Evolutionary conservation across 2,329 filamentous ascomycete genomes (phyloP).

Genomic region (Cordyceps tenuipes): DNA sequence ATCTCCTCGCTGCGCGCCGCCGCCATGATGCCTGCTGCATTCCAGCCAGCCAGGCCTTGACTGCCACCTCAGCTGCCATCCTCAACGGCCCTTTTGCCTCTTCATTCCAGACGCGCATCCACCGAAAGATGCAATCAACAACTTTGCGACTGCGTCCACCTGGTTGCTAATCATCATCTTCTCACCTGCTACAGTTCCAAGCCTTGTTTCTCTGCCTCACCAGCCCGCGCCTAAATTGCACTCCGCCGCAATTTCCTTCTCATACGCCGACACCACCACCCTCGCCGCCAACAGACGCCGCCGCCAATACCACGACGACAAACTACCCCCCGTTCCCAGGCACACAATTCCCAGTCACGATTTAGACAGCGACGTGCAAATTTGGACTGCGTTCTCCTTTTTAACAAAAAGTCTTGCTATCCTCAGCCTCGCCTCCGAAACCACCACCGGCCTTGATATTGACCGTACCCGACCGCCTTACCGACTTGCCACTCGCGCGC

Average conservation of each 20-base stretch:
- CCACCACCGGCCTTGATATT: neutral
- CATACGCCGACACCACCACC: neutral
- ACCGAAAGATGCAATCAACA: constrained; percentile 5
- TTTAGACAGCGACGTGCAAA: neutral
- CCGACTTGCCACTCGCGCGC: neutral
- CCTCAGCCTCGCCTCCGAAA: neutral
- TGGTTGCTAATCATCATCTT: neutral
- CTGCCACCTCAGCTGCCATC: neutral
- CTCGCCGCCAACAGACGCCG: neutral
- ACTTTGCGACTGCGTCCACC: neutral
- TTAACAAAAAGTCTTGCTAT: neutral
- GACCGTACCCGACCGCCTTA: neutral
- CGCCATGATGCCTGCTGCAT: neutral
- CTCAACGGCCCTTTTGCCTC: constrained; percentile 2
- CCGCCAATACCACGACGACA: constrained; percentile 2
- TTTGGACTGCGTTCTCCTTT: neutral
- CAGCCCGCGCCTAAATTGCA: constrained; percentile 5
- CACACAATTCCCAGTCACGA: neutral
- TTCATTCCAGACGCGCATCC: constrained; percentile 11
- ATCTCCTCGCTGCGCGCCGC: neutral
- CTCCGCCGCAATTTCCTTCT: constrained; percentile 5
- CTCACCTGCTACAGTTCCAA: neutral
- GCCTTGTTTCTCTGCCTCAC: neutral
- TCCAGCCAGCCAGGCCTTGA: neutral
- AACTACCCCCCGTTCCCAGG: neutral